Evolutionary conservation across 2,329 filamentous ascomycete genomes (phyloP), one percentile per base, ranked within the genome.

Genomic region (Alternaria novae-zelandiae): DNA sequence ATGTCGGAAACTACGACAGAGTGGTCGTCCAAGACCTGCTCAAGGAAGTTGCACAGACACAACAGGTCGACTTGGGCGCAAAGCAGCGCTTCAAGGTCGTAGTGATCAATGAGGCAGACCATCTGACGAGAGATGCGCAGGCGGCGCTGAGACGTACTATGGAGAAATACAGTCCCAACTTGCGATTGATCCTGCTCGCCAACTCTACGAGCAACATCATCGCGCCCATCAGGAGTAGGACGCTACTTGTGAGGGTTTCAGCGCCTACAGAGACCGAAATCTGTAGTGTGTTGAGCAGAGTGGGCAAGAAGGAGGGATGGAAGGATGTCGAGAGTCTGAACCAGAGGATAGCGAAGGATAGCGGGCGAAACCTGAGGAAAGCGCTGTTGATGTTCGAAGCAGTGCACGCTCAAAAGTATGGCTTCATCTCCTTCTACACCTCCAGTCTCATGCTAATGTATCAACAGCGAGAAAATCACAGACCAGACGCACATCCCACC

Each of bases 181-280:
- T 99, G 76, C 88, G 96, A 21, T 82, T 99, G 71, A 98, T 99
- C 53, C 83, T 99, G 64, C 83, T 99, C 64, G 96, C 96, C 53
- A 98, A 98, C 79, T 97, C 92, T 70, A 99, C 96, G 21, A 94
- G 94, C 68, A 98, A 98, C 77, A 99, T 99, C 74, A 99, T 99
- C 80, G 95, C 96, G n/a, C 96, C 96, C 1, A 99, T 99, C 78
- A 88, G 95, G 69, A 96, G 92, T 74, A 87, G 96, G 80, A 97
- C 94, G 57, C 84, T 99, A 79, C 86, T 99, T 54, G 93, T 99
- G 58, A 88, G 96, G 69, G 96, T 99, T 25, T 90, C 96, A 13
- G 95, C 96, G 20, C 96, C 96, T 8, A 93, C 90, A 0, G 91
- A 96, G 72, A 86, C 87, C 8, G 91, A 99, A 74, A 98, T 99